phyloP scores from a whole-genome alignment of 768 basidiomycete genomes.

The Clathrus columnatus region DNA sequence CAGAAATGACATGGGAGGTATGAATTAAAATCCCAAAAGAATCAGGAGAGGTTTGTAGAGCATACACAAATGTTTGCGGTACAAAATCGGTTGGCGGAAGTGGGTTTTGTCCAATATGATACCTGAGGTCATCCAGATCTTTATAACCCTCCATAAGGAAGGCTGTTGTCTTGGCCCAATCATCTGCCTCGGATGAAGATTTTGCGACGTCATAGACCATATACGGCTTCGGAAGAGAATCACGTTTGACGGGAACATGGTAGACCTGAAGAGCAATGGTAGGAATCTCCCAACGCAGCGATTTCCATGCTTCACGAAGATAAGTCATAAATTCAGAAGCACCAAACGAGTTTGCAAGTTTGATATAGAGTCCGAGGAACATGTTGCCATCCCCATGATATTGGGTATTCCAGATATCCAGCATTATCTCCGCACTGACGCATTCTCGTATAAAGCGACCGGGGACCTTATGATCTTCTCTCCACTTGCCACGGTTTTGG shows the following conservation, averaged over 20 bases:
- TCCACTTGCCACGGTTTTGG: too few relatives aligned
- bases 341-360: too few relatives aligned
- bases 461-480: too few relatives aligned
- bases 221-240: not conserved
- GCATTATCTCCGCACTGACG: too few relatives aligned
- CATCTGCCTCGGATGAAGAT: conserved; percentile 1
- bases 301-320: not conserved
- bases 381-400: too few relatives aligned
- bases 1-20: conserved; percentile 19
- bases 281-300: not conserved
- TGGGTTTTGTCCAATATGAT: conserved; percentile 1
- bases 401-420: too few relatives aligned
- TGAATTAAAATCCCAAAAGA: conserved; percentile 19
- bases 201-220: conserved; percentile 12
- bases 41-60: conserved; percentile 10
- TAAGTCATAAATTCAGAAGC: not conserved
- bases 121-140: conserved; percentile 17
- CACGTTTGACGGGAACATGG: conserved; percentile 13
- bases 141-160: conserved; percentile 6
- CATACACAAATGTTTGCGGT: conserved; percentile 20
- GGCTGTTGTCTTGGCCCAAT: conserved; percentile 19
- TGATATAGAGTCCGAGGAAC: too few relatives aligned
- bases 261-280: conserved; percentile 6
- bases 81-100: conserved; percentile 16
- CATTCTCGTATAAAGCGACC: too few relatives aligned